These are phyloP conservation scores for Diplotaxis tenuifolia DNA, from an alignment of 345 rosid genomes.

Conservation along the genomic window DNA sequence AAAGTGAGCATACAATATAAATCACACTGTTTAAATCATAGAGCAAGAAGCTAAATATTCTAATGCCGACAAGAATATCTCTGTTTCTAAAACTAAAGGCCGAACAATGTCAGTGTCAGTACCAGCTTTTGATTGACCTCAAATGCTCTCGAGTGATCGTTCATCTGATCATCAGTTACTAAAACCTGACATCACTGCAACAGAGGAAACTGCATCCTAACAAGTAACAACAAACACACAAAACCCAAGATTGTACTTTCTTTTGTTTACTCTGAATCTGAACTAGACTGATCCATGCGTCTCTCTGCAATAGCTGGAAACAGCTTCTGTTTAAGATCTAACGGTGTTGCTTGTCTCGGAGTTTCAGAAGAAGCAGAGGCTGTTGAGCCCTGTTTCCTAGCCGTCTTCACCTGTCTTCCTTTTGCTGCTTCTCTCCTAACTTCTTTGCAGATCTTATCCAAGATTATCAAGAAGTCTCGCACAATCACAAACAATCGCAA, in stretches of 20 bases:
- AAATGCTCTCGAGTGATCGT: neutral
- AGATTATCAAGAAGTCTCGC: slow-evolving; percentile 75
- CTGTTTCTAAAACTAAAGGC: slow-evolving; percentile 20
- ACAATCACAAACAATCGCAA: slow-evolving; percentile 75
- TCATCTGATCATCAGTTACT: slow-evolving; percentile 12
- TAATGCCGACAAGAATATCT: neutral
- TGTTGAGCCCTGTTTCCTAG: slow-evolving; percentile 49
- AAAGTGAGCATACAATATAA: too few species aligned
- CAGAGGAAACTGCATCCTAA: neutral
- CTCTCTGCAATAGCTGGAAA: slow-evolving; percentile 12
- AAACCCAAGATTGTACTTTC: slow-evolving; percentile 1
- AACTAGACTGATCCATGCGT: slow-evolving; percentile 46
- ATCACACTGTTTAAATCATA: too few species aligned
- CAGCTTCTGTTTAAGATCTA: neutral
- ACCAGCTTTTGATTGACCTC: neutral
- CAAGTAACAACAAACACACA: neutral
- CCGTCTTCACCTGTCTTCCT: slow-evolving; percentile 44
- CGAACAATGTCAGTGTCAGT: neutral
- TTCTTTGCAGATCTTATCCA: slow-evolving; percentile 84
- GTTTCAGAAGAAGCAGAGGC: slow-evolving; percentile 38
- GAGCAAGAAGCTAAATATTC: too few species aligned
- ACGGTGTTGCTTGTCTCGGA: neutral
- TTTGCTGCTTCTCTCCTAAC: slow-evolving; percentile 71
- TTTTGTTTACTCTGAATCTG: slow-evolving; percentile 62
- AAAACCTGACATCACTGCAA: slow-evolving; percentile 17